Evolutionary conservation across 2,329 filamentous ascomycete species (phyloP).

Genomic region (Fusarium napiforme): DNA sequence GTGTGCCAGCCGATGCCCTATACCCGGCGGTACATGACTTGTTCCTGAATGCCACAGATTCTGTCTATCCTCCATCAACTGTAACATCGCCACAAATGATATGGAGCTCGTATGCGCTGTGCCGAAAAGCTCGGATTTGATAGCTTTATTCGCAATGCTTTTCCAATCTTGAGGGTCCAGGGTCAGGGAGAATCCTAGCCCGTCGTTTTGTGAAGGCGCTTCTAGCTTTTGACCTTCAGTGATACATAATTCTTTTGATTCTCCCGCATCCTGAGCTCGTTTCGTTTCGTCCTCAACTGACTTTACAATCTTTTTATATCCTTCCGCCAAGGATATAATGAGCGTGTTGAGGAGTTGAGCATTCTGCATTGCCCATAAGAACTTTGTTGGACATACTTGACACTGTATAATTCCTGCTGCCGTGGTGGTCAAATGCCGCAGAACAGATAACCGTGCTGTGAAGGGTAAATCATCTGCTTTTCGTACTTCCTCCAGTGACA

Average conservation of each 20-base stretch:
- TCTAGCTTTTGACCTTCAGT: slow-evolving; percentile 9
- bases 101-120: neutral
- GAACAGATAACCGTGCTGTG: slow-evolving; percentile 22
- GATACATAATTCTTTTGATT: slow-evolving; percentile 31
- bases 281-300: slow-evolving; percentile 37
- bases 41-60: slow-evolving; percentile 39
- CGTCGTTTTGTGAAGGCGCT: neutral
- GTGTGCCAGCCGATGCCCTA: slow-evolving; percentile 7
- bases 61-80: slow-evolving; percentile 43
- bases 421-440: slow-evolving; percentile 31
- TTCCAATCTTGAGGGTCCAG: slow-evolving; percentile 36
- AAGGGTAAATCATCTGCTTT: slow-evolving; percentile 34
- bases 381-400: slow-evolving; percentile 37
- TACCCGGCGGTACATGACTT: slow-evolving; percentile 3
- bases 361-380: slow-evolving; percentile 45
- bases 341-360: slow-evolving; percentile 42
- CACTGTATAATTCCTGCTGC: slow-evolving; percentile 35
- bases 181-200: slow-evolving; percentile 15
- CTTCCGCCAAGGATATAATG: slow-evolving; percentile 40
- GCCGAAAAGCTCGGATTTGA: slow-evolving; percentile 39
- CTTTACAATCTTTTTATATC: slow-evolving; percentile 37
- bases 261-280: slow-evolving; percentile 24
- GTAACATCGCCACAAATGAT: slow-evolving; percentile 29
- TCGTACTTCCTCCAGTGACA: slow-evolving; percentile 41
- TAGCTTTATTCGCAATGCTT: slow-evolving; percentile 28